Percentiles rank a stretch among this genome's conserved stretches.
Conservation (phyloP, 2,329 filamentous ascomycete genomes). For the Diplodia corticola region DNA sequence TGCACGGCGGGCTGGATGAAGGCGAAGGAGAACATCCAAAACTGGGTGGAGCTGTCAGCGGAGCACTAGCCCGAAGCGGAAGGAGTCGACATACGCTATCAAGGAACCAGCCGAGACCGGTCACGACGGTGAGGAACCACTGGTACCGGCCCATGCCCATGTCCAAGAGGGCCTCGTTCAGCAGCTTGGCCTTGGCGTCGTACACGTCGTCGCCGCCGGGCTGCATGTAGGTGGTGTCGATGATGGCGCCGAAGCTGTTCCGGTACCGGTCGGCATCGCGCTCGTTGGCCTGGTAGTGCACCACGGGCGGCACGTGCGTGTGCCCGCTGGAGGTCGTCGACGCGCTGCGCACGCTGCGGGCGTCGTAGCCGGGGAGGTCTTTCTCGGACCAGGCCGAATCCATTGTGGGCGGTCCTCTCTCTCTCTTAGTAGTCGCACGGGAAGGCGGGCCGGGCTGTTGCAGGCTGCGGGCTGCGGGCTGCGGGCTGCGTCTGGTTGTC, state of each 20-base stretch:
- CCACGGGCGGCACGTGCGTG: neutral
- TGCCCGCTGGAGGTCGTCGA: neutral
- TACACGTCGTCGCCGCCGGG: constrained; percentile 22
- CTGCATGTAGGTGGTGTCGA: constrained; percentile 10
- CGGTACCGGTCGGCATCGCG: constrained; percentile 11
- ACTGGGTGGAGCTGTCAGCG: constrained; percentile 5
- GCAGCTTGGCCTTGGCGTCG: constrained; percentile 24
- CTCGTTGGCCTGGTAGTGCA: constrained; percentile 1
- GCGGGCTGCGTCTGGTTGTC: too few species aligned
- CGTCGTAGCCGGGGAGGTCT: neutral
- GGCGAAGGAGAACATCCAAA: constrained; percentile 19
- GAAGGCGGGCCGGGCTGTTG: neutral
- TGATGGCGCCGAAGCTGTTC: constrained; percentile 9
- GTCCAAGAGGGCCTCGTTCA: constrained; percentile 25
- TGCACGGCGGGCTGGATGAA: constrained; percentile 16
- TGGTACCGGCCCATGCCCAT: constrained; percentile 27
- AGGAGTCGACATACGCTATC: constrained; percentile 22
- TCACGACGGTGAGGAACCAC: constrained; percentile 22
- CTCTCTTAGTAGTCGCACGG: too few species aligned
- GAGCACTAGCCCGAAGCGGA: neutral
- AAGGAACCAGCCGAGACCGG: constrained; percentile 26
- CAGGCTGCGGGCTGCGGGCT: too few species aligned
- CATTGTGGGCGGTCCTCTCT: neutral
- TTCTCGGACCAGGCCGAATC: constrained; percentile 13
- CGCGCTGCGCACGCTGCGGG: neutral